Base-by-base conservation (phyloP, 2,329 filamentous ascomycete genomes). In the Nothophaeocryptopus gaeumannii region DNA sequence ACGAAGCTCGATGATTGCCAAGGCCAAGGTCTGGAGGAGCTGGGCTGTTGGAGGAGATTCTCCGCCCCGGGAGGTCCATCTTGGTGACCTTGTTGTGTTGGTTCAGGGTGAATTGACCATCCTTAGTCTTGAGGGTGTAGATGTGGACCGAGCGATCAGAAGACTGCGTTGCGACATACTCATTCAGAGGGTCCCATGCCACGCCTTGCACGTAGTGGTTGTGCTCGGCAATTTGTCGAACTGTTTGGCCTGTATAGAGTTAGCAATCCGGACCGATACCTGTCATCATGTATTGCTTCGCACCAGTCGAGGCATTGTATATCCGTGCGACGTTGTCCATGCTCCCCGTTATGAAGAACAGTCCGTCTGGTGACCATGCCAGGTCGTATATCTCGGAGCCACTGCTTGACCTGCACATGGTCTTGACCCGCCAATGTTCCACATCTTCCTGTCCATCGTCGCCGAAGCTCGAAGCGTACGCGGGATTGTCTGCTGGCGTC, bases 291-390 rank as follows among this genome's bases (percentile, higher is more conserved):
- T 30, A 13, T 39, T 42, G 79, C 14, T n/a, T 13, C 49, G 57
- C 76, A 91, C 89, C 92, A 63, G 88, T 93, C 58, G 88, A 86
- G 49, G 91, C 88, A 71, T 95, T 96, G 77, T 96, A 97, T 62
- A 99, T 97, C 52, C 92, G 83, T 51, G 93, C 91, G 67, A 97
- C 86, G 69, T 99, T 99, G 74, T 99, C 93, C 91, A 99, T 97
- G 73, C 93, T 97, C 34, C 93, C 93, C 16, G 95, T 96, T 63
- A 99, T 96, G 75, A 99, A 96, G 74, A 95, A 93, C 34, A 85
- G 77, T 34, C 88, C 90, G 70, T 99, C 93, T n/a, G 95, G 95
- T 41, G 93, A 97, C 95, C 93, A 99, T 43, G 93, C 93, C 50
- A 99, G 76, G 70, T 99, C 93, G 72, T 99, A 99, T 60, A 99